These are phyloP conservation scores for Pharnaceum exiguum DNA, from an alignment of 148 eudicot genomes.

Conservation along the genomic window DNA sequence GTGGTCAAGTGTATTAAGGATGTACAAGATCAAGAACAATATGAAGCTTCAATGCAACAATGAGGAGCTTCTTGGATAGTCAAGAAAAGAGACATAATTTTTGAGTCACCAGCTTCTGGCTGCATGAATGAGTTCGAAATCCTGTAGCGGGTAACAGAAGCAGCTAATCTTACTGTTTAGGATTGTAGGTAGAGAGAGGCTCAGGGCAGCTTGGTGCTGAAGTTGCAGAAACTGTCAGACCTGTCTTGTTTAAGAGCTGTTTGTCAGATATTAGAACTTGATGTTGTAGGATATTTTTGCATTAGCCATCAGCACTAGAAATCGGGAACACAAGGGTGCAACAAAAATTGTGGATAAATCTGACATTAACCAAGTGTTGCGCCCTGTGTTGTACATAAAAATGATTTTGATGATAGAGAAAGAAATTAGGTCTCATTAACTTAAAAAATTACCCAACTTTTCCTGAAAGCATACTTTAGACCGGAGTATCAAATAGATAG, in stretches of 20 bases:
- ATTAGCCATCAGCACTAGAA: constrained; percentile 4
- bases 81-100: neutral
- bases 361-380: neutral
- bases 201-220: no score
- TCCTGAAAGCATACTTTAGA: neutral
- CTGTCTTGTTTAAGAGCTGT: constrained; percentile 13
- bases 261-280: neutral
- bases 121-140: neutral
- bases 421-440: neutral
- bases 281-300: constrained; percentile 7
- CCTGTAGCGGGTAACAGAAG: neutral
- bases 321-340: constrained; percentile 11
- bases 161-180: neutral
- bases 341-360: constrained; percentile 3
- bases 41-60: constrained; percentile 25
- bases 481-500: no score
- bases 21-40: constrained; percentile 49
- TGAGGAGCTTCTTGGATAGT: constrained; percentile 18
- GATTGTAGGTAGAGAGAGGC: neutral
- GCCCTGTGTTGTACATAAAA: constrained; percentile 1
- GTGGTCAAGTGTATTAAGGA: constrained; percentile 63
- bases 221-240: no score
- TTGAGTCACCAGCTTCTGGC: constrained; percentile 7
- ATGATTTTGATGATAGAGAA: neutral
- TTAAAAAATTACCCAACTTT: constrained; percentile 7